Percentiles rank a stretch among this genome's conserved stretches.
phyloP scores from a whole-genome alignment of 2,329 filamentous ascomycete genomes.

The Stenocarpella maydis region DNA sequence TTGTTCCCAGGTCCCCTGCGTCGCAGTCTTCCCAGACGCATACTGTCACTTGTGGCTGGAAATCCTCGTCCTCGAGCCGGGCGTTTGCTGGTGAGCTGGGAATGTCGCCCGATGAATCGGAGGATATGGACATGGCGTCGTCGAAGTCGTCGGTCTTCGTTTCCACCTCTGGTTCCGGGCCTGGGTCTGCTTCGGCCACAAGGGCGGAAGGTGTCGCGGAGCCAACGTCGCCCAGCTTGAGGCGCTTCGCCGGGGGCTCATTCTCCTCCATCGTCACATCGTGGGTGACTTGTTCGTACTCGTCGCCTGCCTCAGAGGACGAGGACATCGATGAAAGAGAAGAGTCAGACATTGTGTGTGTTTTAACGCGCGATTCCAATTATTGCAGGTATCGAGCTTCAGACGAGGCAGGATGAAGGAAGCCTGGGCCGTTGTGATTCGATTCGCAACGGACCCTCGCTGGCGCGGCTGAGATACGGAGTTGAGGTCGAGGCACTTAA shows the following conservation, averaged over 20 bases:
- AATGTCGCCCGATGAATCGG: conserved; percentile 86
- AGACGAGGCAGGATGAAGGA: background rate
- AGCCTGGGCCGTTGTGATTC: background rate
- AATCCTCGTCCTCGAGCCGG: conserved; percentile 76
- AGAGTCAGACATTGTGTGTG: conserved; percentile 47
- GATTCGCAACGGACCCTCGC: background rate
- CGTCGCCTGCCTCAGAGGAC: conserved; percentile 49
- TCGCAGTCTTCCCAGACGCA: conserved; percentile 82
- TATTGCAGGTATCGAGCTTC: background rate
- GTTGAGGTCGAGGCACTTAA: background rate
- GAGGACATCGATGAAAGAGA: conserved; percentile 58
- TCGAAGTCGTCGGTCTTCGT: conserved; percentile 60
- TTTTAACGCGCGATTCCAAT: background rate
- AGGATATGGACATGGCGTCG: conserved; percentile 61
- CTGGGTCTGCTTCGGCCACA: conserved; percentile 54
- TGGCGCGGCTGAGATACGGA: background rate
- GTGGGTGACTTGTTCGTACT: conserved; percentile 55
- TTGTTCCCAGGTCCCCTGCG: conserved; percentile 76
- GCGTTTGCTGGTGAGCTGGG: conserved; percentile 75
- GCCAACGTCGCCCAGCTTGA: conserved; percentile 52
- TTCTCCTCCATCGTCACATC: conserved; percentile 49
- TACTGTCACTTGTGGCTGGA: conserved; percentile 78
- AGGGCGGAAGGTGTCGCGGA: conserved; percentile 56
- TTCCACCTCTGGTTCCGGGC: conserved; percentile 59
- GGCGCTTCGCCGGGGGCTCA: conserved; percentile 56